Evolutionary conservation across 768 basidiomycete species (phyloP), one percentile per base, ranked within the genome.

Genomic region (Mycena maculata): DNA sequence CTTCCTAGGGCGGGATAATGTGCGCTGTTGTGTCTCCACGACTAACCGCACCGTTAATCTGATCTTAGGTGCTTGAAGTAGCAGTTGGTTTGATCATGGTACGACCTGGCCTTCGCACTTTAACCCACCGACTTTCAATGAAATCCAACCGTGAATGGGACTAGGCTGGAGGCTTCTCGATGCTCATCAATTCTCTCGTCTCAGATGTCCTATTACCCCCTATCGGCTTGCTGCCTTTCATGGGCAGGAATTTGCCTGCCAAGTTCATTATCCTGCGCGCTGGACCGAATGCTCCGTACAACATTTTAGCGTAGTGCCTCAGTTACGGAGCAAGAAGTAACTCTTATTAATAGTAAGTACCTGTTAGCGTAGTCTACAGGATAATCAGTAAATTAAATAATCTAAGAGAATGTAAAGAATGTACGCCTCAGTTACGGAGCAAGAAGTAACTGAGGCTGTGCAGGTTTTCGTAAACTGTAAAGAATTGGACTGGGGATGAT

Each of bases 51-150:
- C n/a, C n/a, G n/a, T n/a, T n/a, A n/a, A n/a, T n/a, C n/a, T n/a
- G n/a, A n/a, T n/a, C n/a, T n/a, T n/a, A n/a, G n/a, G n/a, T n/a
- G 12, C 75, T 85, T 4, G 83, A 85, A 68, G 82, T 85, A 38
- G 82, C 83, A 15, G 76, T 84, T 47, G 83, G 83, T 78, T 71
- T 85, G 10, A 82, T 84, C 12, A 71, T 71, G 41, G 79, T 79
- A 54, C 25, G 76, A 73, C 9, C 20, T 48, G 39, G 15, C 27
- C 25, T 25, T 25, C 27, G 20, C 36, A 13, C 4, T 25, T 27
- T 31, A 12, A 52, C 78, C 75, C 60, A 76, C 81, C 55, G 12
- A 45, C 28, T 2, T 23, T 23, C 27, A 25, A n/a, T n/a, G n/a
- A n/a, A n/a, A n/a, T n/a, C n/a, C n/a, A n/a, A n/a, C n/a, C n/a